Percentiles rank a stretch among this genome's conserved stretches.
phyloP scores from a whole-genome alignment of 2,329 filamentous ascomycete genomes.

The Paraphoma chrysanthemicola region DNA sequence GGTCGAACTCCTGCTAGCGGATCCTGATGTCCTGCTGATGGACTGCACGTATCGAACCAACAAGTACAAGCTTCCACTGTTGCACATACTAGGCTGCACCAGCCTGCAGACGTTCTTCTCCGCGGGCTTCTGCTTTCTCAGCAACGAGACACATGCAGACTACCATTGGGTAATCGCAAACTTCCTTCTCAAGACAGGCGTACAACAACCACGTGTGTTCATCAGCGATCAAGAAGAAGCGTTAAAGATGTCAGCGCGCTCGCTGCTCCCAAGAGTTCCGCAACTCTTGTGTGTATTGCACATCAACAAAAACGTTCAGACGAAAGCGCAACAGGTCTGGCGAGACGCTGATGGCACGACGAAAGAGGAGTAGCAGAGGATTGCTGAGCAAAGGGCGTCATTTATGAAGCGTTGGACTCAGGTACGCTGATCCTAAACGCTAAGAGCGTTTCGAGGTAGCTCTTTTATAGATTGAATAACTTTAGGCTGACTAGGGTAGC shows the following conservation, averaged over 20 bases:
- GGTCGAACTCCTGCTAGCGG: conserved; percentile 14
- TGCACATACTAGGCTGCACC: conserved; percentile 16
- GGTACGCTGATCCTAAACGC: conserved; percentile 2
- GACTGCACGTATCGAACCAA: conserved; percentile 18
- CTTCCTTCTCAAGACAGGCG: conserved; percentile 15
- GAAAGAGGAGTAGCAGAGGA: conserved; percentile 15
- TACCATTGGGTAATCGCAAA: conserved; percentile 17
- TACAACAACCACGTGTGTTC: conserved; percentile 15
- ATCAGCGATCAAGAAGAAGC: conserved; percentile 18
- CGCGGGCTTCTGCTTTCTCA: conserved; percentile 19
- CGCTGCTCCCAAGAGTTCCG: conserved; percentile 11
- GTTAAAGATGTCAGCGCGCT: conserved; percentile 13
- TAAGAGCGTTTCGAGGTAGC: neutral
- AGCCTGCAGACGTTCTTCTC: conserved; percentile 21
- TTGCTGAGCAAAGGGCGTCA: conserved; percentile 7
- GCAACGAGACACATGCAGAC: conserved; percentile 11
- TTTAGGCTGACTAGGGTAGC: conserved; percentile 9
- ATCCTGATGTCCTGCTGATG: conserved; percentile 15
- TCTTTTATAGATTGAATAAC: neutral
- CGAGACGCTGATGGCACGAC: conserved; percentile 12
- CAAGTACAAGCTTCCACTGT: conserved; percentile 16
- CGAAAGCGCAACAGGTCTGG: conserved; percentile 16
- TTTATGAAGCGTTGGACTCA: conserved; percentile 19
- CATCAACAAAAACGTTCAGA: conserved; percentile 20
- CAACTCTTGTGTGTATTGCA: conserved; percentile 15